Base-by-base conservation (phyloP, 805 yeast genomes). In the Tetrapisispora fleetii region DNA sequence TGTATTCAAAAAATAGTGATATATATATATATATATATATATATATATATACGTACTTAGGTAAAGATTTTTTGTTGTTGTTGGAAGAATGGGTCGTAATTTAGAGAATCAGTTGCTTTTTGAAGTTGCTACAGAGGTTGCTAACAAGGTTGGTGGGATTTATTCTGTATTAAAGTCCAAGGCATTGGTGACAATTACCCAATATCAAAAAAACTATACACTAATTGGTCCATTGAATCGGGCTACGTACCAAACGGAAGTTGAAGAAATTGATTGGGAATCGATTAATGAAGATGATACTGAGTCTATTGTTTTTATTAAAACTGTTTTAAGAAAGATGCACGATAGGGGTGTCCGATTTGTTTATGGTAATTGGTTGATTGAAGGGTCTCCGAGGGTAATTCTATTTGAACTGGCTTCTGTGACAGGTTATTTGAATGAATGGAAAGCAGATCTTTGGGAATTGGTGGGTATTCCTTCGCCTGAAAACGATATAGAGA, bases 41-140 rank as follows among this genome's bases (percentile, higher is more conserved):
- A 19, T n/a, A 4, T 4, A 36, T 7, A 4, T 36, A 16, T 18
- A 36, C 38, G 4, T 7, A 36, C 6, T 36, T 13, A 36, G n/a
- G 3, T 3, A 17, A 17, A 36, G n/a, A n/a, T 24, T 24, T 24
- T 24, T 6, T 24, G 8, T 24, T 24, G 28, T 24, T 24, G 28
- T 24, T 6, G 8, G 28, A n/a, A 17, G 14, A 33, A 83, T 84
- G 88, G 72, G 83, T 30, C 79, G 98, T 69, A 95, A 88, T 72
- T 81, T 91, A 52, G 79, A 83, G 58, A 83, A 86, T 65, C 96
- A 88, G 63, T 73, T 90, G 48, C 76, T 93, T 45, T 89, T 91
- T 62, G 99, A 91, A 72, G 85, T 87, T 41, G 95, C 98, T 52
- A 91, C 99, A 1, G 99, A 91, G 66, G 97, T 91, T 44, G 98